Evolutionary conservation across 176 grass and related monocot genomes (phyloP).

Genomic region (Bromus sterilis): DNA sequence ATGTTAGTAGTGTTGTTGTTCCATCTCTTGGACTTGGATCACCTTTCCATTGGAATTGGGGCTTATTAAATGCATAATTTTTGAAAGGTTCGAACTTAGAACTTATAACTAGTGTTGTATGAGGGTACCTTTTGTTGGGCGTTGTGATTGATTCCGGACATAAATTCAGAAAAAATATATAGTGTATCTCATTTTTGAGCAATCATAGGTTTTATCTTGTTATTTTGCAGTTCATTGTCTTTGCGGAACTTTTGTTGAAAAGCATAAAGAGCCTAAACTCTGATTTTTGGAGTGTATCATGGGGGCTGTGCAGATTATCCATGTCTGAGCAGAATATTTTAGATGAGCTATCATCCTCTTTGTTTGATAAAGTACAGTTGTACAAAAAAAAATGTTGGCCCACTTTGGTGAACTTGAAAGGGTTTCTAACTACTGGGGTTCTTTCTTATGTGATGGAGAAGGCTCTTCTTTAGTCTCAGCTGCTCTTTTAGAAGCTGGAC

Average conservation of each 20-base stretch:
- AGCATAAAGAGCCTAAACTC: not conserved
- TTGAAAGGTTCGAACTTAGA: not conserved
- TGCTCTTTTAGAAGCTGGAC: not conserved
- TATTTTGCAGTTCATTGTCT: not conserved
- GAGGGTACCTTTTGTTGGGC: not conserved
- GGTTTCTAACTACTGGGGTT: conserved; percentile 17
- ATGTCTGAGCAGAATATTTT: not conserved
- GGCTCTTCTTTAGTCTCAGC: not conserved
- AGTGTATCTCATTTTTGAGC: no score
- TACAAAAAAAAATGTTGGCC: not conserved
- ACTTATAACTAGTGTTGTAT: not conserved
- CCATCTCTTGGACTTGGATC: not conserved
- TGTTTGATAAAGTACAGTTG: not conserved
- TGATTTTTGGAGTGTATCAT: not conserved
- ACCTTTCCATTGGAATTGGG: not conserved
- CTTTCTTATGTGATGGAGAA: not conserved
- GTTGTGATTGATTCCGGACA: no score
- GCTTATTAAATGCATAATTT: not conserved
- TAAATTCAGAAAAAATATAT: no score
- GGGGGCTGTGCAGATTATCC: not conserved
- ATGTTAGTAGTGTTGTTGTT: not conserved
- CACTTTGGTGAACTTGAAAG: conserved; percentile 24
- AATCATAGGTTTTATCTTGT: no score
- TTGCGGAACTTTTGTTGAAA: not conserved
- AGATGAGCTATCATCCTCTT: not conserved